Base-by-base conservation (phyloP, 164 flowering plant genomes). In the Pachysandra terminalis region DNA sequence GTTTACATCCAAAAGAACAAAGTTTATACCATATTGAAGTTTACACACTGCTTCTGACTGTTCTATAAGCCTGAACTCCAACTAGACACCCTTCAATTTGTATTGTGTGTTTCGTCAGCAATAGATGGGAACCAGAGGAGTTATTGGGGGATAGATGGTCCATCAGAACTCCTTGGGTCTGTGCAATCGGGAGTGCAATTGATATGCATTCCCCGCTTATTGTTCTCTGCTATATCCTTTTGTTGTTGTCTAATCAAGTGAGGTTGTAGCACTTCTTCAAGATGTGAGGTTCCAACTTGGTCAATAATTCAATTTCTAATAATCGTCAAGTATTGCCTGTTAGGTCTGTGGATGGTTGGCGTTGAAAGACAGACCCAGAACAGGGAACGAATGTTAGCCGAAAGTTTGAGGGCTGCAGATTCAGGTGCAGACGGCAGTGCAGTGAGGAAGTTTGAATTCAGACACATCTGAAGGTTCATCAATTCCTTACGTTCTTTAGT, bases 121-220 rank as follows among this genome's bases (percentile, higher is more conserved):
- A 32, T 7, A 32, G 28, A 81, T 83, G 88, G 79, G 78, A 54
- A 37, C 69, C 66, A 80, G 98, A 80, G 97, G 96, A 76, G 82
- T 83, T 17, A 76, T 94, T 67, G 81, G 81, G n/a, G 52, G 97
- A 94, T 77, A 91, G 85, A 80, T 94, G 98, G 98, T 88, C 96
- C 40, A 71, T 68, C 74, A 84, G 95, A 76, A 54, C 90, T 68
- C 89, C 91, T 52, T 91, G 98, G 97, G 41, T 73, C 28, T 84
- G 88, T 75, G 91, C 96, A 40, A 52, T 94, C 74, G 97, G 97
- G 71, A 94, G 91, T 78, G 97, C 88, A 21, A 32, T 83, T 66
- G 80, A 97, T 91, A 84, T 40, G 76, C 37, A 10, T 24, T 48
- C 41, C 28, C 56, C 0, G 24, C 26, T 68, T 12, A 49, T 32